Percentiles rank a stretch among this genome's conserved stretches.
phyloP scores from a whole-genome alignment of 176 grass and related monocot species.

The Typha latifolia region DNA sequence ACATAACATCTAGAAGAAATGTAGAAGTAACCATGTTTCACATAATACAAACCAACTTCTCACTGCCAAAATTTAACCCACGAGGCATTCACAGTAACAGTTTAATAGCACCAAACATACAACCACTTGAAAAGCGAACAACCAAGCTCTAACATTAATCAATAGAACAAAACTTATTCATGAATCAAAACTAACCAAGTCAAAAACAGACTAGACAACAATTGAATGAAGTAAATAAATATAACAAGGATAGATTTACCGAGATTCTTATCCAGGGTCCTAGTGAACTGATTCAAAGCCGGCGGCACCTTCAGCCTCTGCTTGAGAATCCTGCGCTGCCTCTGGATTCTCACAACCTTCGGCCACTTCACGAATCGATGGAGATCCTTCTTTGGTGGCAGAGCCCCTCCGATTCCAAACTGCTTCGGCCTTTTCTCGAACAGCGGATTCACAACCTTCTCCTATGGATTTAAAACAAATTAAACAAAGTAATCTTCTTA shows the following conservation, averaged over 20 bases:
- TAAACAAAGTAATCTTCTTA: not conserved
- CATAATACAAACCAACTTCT: too few species aligned
- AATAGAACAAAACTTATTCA: too few species aligned
- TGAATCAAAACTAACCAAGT: too few species aligned
- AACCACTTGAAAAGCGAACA: too few species aligned
- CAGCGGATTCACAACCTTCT: constrained; percentile 58
- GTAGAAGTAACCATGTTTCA: too few species aligned
- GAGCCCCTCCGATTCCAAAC: constrained; percentile 67
- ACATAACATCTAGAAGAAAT: too few species aligned
- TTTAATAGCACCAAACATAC: too few species aligned
- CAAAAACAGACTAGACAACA: too few species aligned
- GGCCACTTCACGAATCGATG: constrained; percentile 88
- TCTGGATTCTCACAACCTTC: constrained; percentile 85
- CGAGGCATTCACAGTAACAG: too few species aligned
- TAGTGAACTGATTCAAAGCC: constrained; percentile 88
- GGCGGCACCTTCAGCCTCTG: constrained; percentile 90
- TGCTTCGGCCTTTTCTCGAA: constrained; percentile 96
- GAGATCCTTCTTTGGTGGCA: constrained; percentile 83
- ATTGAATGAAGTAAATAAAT: too few species aligned
- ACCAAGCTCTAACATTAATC: too few species aligned
- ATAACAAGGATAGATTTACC: constrained; percentile 22
- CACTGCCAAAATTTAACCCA: too few species aligned
- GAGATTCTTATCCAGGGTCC: constrained; percentile 84
- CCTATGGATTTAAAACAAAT: constrained; percentile 10
- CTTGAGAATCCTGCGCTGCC: constrained; percentile 90